Conservation (phyloP, 345 rosid species). For the Murraya koenigii region DNA sequence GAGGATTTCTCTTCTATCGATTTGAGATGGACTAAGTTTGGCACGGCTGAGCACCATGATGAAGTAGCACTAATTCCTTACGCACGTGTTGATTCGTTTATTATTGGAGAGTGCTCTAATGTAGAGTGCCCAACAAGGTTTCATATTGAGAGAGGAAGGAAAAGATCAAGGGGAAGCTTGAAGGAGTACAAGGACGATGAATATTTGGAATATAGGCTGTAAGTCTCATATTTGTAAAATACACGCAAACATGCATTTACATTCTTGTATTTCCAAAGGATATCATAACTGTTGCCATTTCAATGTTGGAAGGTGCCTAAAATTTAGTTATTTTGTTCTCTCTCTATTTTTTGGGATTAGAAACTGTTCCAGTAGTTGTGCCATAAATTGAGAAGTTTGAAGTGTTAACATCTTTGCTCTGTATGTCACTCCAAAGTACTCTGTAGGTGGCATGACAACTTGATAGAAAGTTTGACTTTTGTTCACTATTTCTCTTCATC, state of each 20-base stretch:
- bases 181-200: conserved; percentile 75
- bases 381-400: neutral
- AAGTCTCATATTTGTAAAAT: conserved; percentile 25
- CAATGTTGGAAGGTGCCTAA: neutral
- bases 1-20: conserved; percentile 78
- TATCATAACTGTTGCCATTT: neutral
- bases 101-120: conserved; percentile 85
- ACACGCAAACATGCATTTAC: neutral
- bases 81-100: conserved; percentile 63
- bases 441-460: neutral
- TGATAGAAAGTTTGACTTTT: neutral
- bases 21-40: conserved; percentile 77
- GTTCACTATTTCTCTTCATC: neutral
- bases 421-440: neutral
- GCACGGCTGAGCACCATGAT: conserved; percentile 72
- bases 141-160: conserved; percentile 88
- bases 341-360: neutral
- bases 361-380: neutral
- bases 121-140: conserved; percentile 77
- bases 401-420: neutral
- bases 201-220: conserved; percentile 78
- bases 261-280: neutral
- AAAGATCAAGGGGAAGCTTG: conserved; percentile 61
- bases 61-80: conserved; percentile 78
- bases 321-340: too few relatives aligned